Conservation (phyloP, 108 stramenopile genomes). For the Nitzschia sp. region DNA sequence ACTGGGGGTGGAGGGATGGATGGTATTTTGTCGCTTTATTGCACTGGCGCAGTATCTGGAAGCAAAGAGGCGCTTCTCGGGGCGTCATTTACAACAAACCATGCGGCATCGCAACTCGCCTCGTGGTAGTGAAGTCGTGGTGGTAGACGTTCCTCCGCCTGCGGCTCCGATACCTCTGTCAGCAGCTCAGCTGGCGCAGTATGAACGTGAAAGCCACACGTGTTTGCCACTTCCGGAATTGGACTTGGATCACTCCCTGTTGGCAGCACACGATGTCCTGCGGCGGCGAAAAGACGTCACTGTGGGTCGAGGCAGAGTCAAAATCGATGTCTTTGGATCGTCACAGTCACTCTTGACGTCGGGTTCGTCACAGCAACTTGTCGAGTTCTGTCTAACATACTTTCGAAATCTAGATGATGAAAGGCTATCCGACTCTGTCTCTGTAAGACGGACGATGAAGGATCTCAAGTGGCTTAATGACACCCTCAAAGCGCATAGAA, state of each 20-base stretch:
- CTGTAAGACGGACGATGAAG: constrained; percentile 76
- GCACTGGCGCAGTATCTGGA: constrained; percentile 83
- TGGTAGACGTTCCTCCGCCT: constrained; percentile 80
- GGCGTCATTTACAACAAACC: constrained; percentile 84
- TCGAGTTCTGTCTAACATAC: constrained; percentile 60
- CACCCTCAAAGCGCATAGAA: constrained; percentile 71
- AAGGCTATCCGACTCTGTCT: constrained; percentile 21
- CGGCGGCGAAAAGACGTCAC: constrained; percentile 25
- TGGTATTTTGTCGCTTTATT: constrained; percentile 87
- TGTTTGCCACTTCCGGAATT: constrained; percentile 76
- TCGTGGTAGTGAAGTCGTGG: constrained; percentile 71
- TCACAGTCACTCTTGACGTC: too few species aligned
- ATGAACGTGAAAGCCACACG: constrained; percentile 58
- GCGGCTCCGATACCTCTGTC: constrained; percentile 63
- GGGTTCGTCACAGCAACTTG: constrained; percentile 13
- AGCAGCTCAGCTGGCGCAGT: constrained; percentile 35
- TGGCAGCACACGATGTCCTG: constrained; percentile 56
- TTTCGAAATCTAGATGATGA: constrained; percentile 9
- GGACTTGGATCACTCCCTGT: constrained; percentile 76
- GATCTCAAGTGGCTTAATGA: constrained; percentile 87
- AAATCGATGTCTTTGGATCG: constrained; percentile 42
- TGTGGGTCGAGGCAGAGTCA: constrained; percentile 14
- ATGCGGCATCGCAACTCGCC: constrained; percentile 77
- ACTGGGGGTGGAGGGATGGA: constrained; percentile 83
- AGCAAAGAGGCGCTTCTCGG: constrained; percentile 79